A percentile compares a stretch with the other conserved stretches of the same genome.
These are phyloP conservation scores for Trichoderma asperelloides DNA, from an alignment of 495 filamentous ascomycete species.

Conservation along the genomic window DNA sequence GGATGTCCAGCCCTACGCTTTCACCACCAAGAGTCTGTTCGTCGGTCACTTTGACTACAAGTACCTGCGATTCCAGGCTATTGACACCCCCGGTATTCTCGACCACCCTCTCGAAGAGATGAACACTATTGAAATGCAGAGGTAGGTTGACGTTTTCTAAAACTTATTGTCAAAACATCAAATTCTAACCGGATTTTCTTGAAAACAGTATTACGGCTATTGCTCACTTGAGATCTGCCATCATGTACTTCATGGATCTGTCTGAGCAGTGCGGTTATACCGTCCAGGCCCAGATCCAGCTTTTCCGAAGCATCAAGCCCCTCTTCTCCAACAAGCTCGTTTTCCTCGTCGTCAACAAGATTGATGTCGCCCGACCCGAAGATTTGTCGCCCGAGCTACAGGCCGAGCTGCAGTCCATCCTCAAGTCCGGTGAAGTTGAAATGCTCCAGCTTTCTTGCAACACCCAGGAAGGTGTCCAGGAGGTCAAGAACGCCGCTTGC, in stretches of 20 bases:
- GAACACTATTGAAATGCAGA: conserved; percentile 98
- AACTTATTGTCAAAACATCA: too few relatives aligned
- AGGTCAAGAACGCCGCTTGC: conserved; percentile 90
- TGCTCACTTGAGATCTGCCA: conserved; percentile 86
- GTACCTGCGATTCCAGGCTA: conserved; percentile 86
- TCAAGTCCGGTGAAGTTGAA: conserved; percentile 82
- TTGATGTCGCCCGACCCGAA: conserved; percentile 80
- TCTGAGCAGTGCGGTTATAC: conserved; percentile 97
- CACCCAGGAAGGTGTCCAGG: conserved; percentile 86
- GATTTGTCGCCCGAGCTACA: conserved; percentile 78
- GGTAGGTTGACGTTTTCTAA: not conserved
- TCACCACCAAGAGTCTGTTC: conserved; percentile 96
- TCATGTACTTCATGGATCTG: conserved; percentile 97
- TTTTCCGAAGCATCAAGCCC: conserved; percentile 93
- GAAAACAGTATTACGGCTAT: conserved; percentile 71
- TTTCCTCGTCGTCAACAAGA: conserved; percentile 96
- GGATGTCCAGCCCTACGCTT: conserved; percentile 95
- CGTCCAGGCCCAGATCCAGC: conserved; percentile 76
- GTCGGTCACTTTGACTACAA: conserved; percentile 99
- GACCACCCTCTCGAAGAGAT: conserved; percentile 98
- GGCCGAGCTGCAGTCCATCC: conserved; percentile 64
- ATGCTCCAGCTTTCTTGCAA: conserved; percentile 87
- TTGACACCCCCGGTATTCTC: conserved; percentile 79
- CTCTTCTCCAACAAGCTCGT: conserved; percentile 96
- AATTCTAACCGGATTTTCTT: conserved; percentile 18